These are phyloP conservation scores for Spiromastix sp. DNA, from an alignment of 2,329 filamentous ascomycete genomes.

Conservation along the genomic window DNA sequence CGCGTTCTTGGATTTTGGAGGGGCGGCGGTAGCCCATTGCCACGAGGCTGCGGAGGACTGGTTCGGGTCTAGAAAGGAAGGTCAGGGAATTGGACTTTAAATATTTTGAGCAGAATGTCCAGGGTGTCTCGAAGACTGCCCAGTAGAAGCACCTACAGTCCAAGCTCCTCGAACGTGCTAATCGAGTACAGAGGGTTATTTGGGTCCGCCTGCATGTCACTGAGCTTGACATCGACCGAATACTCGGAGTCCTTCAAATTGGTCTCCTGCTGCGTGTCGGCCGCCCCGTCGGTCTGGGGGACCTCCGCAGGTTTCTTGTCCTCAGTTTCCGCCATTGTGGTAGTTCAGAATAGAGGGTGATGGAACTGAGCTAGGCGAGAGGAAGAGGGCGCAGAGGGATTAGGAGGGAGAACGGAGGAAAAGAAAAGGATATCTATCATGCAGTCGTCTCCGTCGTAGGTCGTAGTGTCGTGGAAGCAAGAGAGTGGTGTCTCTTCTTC, in stretches of 20 bases:
- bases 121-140: too few relatives aligned
- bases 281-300: slow-evolving; percentile 35
- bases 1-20: slow-evolving; percentile 95
- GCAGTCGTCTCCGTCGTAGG: too few relatives aligned
- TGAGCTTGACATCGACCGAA: slow-evolving; percentile 86
- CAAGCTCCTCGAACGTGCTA: slow-evolving; percentile 73
- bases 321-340: neutral
- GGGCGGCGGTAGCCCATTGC: slow-evolving; percentile 85
- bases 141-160: slow-evolving; percentile 57
- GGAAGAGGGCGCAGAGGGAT: too few relatives aligned
- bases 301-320: slow-evolving; percentile 9
- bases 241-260: slow-evolving; percentile 61
- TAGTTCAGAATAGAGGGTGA: neutral
- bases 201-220: slow-evolving; percentile 75
- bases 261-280: slow-evolving; percentile 34
- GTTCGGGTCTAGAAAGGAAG: slow-evolving; percentile 36
- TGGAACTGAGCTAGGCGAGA: too few relatives aligned
- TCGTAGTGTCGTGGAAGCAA: too few relatives aligned
- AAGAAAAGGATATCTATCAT: too few relatives aligned
- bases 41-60: slow-evolving; percentile 66
- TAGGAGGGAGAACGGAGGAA: too few relatives aligned
- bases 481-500: too few relatives aligned
- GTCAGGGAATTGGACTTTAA: neutral
- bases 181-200: slow-evolving; percentile 82
- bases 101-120: slow-evolving; percentile 3